Percentiles rank a stretch among this genome's conserved stretches.
phyloP scores from a whole-genome alignment of 169 alveolate genomes.

The Cardiosporidium cionae region DNA sequence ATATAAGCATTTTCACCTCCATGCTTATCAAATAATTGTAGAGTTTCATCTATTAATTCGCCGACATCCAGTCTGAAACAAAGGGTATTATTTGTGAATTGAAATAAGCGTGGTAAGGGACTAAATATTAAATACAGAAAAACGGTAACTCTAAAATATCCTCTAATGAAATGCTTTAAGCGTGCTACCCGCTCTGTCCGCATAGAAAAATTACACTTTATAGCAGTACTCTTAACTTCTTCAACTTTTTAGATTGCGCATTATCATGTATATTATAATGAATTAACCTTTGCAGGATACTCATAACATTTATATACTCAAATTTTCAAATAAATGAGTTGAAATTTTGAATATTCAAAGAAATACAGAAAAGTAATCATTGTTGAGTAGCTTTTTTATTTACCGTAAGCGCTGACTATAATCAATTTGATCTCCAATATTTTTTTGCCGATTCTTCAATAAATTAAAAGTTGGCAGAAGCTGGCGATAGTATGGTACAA shows the following conservation, averaged over 20 bases:
- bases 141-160: not conserved
- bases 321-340: too few relatives aligned
- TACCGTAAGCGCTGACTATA: constrained; percentile 74
- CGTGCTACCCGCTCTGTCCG: not conserved
- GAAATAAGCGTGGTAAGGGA: not conserved
- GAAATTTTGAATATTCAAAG: too few relatives aligned
- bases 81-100: not conserved
- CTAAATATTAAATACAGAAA: not conserved
- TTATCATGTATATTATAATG: too few relatives aligned
- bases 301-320: not conserved
- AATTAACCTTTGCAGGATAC: not conserved
- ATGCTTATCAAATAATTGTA: constrained; percentile 75
- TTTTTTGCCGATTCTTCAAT: constrained; percentile 66
- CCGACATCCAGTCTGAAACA: constrained; percentile 53
- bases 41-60: constrained; percentile 82
- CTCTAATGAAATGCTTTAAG: not conserved
- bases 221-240: too few relatives aligned
- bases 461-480: constrained; percentile 78
- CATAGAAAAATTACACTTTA: not conserved
- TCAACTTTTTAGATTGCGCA: too few relatives aligned
- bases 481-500: constrained; percentile 89
- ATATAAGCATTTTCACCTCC: constrained; percentile 87
- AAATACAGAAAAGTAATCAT: too few relatives aligned
- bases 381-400: too few relatives aligned
- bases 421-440: constrained; percentile 72